A percentile compares a stretch with the other conserved stretches of the same genome.
Evolutionary conservation across 768 basidiomycete species (phyloP).

Genomic region (Rhizopogon sp.): DNA sequence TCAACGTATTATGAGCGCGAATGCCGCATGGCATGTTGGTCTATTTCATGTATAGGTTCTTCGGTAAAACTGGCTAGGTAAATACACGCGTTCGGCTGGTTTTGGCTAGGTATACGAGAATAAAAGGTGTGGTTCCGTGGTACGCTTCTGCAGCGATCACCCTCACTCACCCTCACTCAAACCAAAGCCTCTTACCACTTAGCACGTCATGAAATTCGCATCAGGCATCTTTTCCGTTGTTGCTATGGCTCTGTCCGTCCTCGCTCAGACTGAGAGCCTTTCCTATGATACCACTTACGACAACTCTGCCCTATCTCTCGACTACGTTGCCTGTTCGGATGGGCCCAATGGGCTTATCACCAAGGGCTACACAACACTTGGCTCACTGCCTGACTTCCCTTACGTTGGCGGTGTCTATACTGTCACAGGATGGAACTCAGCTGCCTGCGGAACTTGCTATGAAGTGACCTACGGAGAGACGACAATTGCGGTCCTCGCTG

Average conservation of each 20-base stretch:
- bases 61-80: background rate
- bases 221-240: slow-evolving; percentile 8
- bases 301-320: slow-evolving; percentile 12
- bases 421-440: slow-evolving; percentile 24
- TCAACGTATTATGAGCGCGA: background rate
- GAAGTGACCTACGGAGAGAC: slow-evolving; percentile 19
- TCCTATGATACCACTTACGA: slow-evolving; percentile 30
- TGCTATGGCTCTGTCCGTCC: slow-evolving; percentile 10
- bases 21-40: background rate
- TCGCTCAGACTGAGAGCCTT: slow-evolving; percentile 14
- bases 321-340: slow-evolving; percentile 26
- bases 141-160: background rate
- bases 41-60: background rate
- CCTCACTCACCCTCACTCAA: background rate
- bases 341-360: slow-evolving; percentile 26
- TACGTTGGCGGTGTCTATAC: slow-evolving; percentile 29
- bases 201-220: slow-evolving; percentile 20
- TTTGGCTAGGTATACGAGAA: background rate
- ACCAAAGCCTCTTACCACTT: background rate
- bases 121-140: slow-evolving; percentile 8
- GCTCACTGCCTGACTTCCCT: slow-evolving; percentile 26
- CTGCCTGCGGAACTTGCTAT: slow-evolving; percentile 30
- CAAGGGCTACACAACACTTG: slow-evolving; percentile 28
- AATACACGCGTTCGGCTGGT: no score
- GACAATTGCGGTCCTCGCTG: slow-evolving; percentile 20